A percentile compares a stretch with the other conserved stretches of the same genome.
These are phyloP conservation scores for Pseudogymnoascus sp. DNA, from an alignment of 2,329 filamentous ascomycete genomes.

Conservation along the genomic window DNA sequence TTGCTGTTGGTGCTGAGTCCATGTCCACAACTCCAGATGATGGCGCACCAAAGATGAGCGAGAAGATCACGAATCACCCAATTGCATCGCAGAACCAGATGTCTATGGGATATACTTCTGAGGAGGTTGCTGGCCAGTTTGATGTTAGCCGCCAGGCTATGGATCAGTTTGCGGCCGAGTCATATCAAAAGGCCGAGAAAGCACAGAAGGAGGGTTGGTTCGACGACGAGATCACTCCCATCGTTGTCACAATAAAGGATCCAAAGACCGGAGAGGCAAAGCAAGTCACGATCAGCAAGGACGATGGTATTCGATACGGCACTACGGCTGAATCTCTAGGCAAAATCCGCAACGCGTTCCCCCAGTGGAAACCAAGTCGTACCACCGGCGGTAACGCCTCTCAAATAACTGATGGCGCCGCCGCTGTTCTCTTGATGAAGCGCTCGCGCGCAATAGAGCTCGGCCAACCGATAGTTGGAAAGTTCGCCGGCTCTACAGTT, in stretches of 20 bases:
- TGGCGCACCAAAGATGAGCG: conserved; percentile 82
- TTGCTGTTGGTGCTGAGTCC: conserved; percentile 93
- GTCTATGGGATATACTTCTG: conserved; percentile 86
- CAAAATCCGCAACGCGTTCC: conserved; percentile 85
- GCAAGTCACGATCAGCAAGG: conserved; percentile 72
- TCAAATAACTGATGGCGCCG: conserved; percentile 92
- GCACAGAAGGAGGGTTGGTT: conserved; percentile 84
- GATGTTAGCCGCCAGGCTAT: conserved; percentile 64
- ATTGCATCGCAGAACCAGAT: conserved; percentile 92
- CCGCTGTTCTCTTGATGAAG: conserved; percentile 92
- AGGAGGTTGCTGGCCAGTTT: conserved; percentile 85
- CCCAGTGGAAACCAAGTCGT: conserved; percentile 79
- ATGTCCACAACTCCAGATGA: conserved; percentile 75
- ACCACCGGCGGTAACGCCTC: conserved; percentile 97
- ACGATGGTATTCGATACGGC: conserved; percentile 80
- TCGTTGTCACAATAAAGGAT: conserved; percentile 76
- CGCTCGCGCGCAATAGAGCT: conserved; percentile 82
- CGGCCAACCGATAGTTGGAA: conserved; percentile 80
- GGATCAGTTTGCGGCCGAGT: conserved; percentile 79
- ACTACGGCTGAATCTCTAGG: conserved; percentile 82
- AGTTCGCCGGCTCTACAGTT: conserved; percentile 76
- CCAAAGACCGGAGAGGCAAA: conserved; percentile 79
- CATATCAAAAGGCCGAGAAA: conserved; percentile 78
- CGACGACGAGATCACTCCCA: conserved; percentile 78
- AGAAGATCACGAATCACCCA: conserved; percentile 67